Percentiles rank a stretch among this genome's conserved stretches.
phyloP scores from a whole-genome alignment of 2,329 filamentous ascomycete species.

The Raffaelea deltoideospora region DNA sequence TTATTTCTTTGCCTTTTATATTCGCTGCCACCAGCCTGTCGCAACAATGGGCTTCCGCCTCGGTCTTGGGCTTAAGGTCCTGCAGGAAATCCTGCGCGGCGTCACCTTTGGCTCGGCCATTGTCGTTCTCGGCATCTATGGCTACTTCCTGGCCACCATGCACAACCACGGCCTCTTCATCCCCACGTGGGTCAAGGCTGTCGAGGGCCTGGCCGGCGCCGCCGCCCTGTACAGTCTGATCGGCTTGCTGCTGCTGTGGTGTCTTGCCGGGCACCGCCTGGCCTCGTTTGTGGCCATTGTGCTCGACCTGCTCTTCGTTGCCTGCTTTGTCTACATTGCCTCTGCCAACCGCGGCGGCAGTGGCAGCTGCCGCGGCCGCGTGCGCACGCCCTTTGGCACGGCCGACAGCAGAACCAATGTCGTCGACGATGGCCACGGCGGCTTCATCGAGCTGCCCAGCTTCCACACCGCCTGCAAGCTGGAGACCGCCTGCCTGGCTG shows the following conservation, averaged over 20 bases:
- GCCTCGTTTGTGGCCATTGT: slow-evolving; percentile 60
- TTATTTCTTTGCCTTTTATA: no score
- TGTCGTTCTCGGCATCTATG: slow-evolving; percentile 64
- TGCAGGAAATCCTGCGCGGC: slow-evolving; percentile 57
- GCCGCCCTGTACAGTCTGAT: slow-evolving; percentile 60
- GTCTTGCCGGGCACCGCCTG: slow-evolving; percentile 57
- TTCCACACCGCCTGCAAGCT: slow-evolving; percentile 49
- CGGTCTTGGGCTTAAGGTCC: slow-evolving; percentile 49
- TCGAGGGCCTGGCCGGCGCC: slow-evolving; percentile 63
- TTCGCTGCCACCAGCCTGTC: not conserved
- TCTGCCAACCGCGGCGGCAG: slow-evolving; percentile 57
- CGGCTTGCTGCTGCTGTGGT: slow-evolving; percentile 63
- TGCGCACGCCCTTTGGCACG: slow-evolving; percentile 54
- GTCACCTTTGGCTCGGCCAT: slow-evolving; percentile 59
- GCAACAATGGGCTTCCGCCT: slow-evolving; percentile 38
- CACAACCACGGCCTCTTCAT: slow-evolving; percentile 49
- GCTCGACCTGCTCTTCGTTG: slow-evolving; percentile 63
- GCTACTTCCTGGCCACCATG: slow-evolving; percentile 69
- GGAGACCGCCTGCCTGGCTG: slow-evolving; percentile 62
- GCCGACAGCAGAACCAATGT: slow-evolving; percentile 37
- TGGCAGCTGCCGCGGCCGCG: slow-evolving; percentile 40
- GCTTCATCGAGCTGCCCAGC: slow-evolving; percentile 32
- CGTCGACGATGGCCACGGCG: slow-evolving; percentile 29
- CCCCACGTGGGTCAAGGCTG: slow-evolving; percentile 51
- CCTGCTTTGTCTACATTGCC: slow-evolving; percentile 69